Conservation (phyloP, 164 flowering plant genomes). For the Chloranthus sessilifolius region DNA sequence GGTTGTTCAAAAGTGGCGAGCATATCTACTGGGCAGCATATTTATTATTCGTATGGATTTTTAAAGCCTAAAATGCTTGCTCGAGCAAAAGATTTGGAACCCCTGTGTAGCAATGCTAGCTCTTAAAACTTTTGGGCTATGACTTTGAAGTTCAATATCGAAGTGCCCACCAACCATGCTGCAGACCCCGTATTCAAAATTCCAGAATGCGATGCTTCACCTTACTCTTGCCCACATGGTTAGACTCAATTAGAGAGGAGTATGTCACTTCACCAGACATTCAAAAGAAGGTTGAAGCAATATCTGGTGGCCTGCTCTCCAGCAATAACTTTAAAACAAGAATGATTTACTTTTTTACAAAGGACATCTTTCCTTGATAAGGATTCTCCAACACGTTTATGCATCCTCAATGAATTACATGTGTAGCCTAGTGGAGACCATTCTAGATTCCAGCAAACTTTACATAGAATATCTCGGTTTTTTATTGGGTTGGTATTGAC, state of each 20-base stretch:
- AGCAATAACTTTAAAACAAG: background rate
- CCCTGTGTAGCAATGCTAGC: background rate
- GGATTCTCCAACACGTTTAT: background rate
- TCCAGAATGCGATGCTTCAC: too few relatives aligned
- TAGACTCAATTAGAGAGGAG: too few relatives aligned
- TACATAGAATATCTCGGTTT: background rate
- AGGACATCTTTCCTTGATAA: background rate
- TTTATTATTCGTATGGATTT: background rate
- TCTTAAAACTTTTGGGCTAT: background rate
- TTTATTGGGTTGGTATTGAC: slow-evolving; percentile 15
- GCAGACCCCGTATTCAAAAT: background rate
- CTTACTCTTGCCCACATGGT: too few relatives aligned
- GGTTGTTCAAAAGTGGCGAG: background rate
- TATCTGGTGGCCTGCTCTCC: background rate
- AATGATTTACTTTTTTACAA: slow-evolving; percentile 1
- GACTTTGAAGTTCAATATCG: background rate
- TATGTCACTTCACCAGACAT: too few relatives aligned
- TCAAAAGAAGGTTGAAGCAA: too few relatives aligned
- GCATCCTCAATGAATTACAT: background rate
- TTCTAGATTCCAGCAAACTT: background rate
- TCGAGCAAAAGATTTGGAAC: background rate
- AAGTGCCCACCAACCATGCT: background rate
- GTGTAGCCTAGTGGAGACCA: slow-evolving; percentile 12
- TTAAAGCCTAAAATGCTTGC: background rate
- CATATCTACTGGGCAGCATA: background rate